A percentile compares a stretch with the other conserved stretches of the same genome.
These are phyloP conservation scores for Cryptococcus depauperatus DNA, from an alignment of 1,284 basidiomycete genomes.

Conservation along the genomic window DNA sequence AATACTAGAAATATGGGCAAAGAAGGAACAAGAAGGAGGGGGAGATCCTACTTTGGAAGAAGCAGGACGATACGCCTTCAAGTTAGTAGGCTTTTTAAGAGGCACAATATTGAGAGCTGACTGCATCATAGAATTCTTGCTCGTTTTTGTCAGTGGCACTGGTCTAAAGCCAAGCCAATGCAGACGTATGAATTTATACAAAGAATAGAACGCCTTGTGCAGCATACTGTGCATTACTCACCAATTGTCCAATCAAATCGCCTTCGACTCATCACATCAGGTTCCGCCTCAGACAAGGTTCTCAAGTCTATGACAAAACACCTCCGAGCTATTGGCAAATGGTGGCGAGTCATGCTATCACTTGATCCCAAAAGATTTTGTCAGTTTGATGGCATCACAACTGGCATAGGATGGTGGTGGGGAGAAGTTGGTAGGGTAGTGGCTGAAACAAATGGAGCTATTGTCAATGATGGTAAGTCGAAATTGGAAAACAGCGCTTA, in stretches of 20 bases:
- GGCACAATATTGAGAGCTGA: neutral
- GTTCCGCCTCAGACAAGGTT: slow-evolving; percentile 16
- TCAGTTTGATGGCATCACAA: slow-evolving; percentile 31
- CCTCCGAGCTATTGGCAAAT: slow-evolving; percentile 42
- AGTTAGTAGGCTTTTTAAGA: slow-evolving; percentile 24
- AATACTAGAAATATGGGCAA: slow-evolving; percentile 34
- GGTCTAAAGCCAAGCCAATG: slow-evolving; percentile 36
- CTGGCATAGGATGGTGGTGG: slow-evolving; percentile 46
- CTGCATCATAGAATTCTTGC: slow-evolving; percentile 33
- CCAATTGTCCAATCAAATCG: slow-evolving; percentile 38
- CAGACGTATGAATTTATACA: slow-evolving; percentile 28
- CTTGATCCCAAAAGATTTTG: slow-evolving; percentile 43
- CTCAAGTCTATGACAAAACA: slow-evolving; percentile 36
- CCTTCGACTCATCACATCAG: slow-evolving; percentile 24
- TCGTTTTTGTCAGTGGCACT: slow-evolving; percentile 39
- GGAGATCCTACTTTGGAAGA: slow-evolving; percentile 38
- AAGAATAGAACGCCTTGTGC: slow-evolving; percentile 32
- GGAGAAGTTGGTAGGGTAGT: slow-evolving; percentile 41
- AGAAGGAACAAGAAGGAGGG: slow-evolving; percentile 23
- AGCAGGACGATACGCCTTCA: slow-evolving; percentile 44
- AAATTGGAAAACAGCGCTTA: neutral
- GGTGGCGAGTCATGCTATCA: slow-evolving; percentile 42
- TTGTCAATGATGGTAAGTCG: slow-evolving; percentile 40
- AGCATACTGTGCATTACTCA: slow-evolving; percentile 37
- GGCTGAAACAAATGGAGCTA: slow-evolving; percentile 36